Base-by-base conservation (phyloP, 169 alveolate genomes). In the Neospora caninum region DNA sequence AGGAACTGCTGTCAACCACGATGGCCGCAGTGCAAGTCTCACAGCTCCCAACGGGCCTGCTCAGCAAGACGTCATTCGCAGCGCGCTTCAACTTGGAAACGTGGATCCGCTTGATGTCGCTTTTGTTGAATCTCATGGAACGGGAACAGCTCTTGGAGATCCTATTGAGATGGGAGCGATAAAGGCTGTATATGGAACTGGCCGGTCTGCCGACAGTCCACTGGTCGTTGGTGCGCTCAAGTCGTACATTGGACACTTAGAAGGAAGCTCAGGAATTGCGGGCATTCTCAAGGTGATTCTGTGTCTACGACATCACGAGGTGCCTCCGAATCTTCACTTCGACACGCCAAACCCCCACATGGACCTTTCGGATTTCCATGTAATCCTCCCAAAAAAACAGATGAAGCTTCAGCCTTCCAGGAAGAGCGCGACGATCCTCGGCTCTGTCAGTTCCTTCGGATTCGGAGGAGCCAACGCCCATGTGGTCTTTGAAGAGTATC, bases 71-170 rank as follows among this genome's bases (percentile, higher is more conserved):
- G 96, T 95, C 45, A 94, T 94, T 49, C 86, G 80, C 36, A 70
- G 88, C 25, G 96, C 96, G n/a, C 88, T 96, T 45, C 94, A 92
- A n/a, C 43, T 69, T 49, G 95, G 95, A 82, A 78, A 84, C 25
- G 70, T 93, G n/a, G 73, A 83, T 36, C 96, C 96, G 42, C 70
- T 38, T n/a, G 96, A 92, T 53, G 93, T 96, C 36, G 78, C 91
- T 29, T 91, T 80, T 54, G 64, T 95, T 1, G 97, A 96, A 54
- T 95, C 97, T 0, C 97, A 96, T 92, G 97, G 97, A 9, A 96
- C 97, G 34, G 97, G 97, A n/a, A 96, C 97, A 13, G 95, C 97
- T 34, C 95, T 96, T 34, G 97, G 97, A n/a, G 97, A 96, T 91
- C 97, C 97, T 64, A 96, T 96, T 64, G 97, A 96, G 88, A 95